Evolutionary conservation across 495 filamentous ascomycete genomes (phyloP).

Genomic region (Daldinia concentrica): DNA sequence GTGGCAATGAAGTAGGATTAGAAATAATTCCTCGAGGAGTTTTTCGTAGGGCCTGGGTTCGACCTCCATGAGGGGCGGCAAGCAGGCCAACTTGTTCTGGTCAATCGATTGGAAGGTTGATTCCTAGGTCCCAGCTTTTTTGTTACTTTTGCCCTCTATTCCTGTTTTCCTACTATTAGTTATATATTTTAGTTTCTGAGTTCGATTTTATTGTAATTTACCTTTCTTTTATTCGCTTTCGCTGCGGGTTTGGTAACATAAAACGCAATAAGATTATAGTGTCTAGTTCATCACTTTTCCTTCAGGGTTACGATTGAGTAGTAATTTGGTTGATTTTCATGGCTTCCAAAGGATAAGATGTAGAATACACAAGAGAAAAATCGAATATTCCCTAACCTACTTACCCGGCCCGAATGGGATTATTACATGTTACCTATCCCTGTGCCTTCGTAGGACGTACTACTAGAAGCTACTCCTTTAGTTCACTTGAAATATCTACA

Average conservation of each 20-base stretch:
- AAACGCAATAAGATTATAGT: too few relatives aligned
- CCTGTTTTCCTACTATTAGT: neutral
- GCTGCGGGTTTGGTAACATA: too few relatives aligned
- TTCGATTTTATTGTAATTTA: too few relatives aligned
- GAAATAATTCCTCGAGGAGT: neutral
- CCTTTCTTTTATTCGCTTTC: too few relatives aligned
- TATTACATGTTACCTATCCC: neutral
- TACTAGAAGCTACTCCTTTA: neutral
- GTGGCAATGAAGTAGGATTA: neutral
- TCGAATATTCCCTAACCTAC: neutral
- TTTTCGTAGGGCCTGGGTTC: neutral
- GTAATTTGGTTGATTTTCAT: too few relatives aligned
- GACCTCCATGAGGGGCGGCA: neutral
- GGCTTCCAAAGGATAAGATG: too few relatives aligned
- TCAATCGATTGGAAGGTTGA: neutral
- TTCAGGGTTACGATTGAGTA: too few relatives aligned
- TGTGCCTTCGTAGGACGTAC: neutral
- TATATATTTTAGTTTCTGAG: too few relatives aligned
- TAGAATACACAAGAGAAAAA: neutral
- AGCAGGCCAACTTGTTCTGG: slow-evolving; percentile 1
- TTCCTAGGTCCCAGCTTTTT: neutral
- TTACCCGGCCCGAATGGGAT: neutral
- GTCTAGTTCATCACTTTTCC: too few relatives aligned
- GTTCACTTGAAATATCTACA: neutral
- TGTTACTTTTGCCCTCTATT: neutral